Evolutionary conservation across 2,329 filamentous ascomycete genomes (phyloP).

Genomic region (Colletotrichum orchidophilum): DNA sequence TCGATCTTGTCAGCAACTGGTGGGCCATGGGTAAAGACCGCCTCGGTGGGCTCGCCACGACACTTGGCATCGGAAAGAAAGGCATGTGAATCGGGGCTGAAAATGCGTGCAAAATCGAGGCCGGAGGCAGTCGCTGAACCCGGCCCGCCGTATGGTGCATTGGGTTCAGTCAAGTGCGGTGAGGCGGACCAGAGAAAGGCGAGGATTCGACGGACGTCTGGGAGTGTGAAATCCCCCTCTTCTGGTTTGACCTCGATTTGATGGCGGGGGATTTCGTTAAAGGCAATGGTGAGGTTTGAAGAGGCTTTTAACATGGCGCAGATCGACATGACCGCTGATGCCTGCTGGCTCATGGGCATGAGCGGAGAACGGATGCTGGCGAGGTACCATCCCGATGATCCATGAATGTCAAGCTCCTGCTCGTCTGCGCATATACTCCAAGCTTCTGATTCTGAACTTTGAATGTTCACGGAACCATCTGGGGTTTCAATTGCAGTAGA

Average conservation of each 20-base stretch:
- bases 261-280: neutral
- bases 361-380: conserved; percentile 2
- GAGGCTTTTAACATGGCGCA: neutral
- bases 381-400: neutral
- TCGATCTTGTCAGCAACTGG: neutral
- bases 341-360: neutral
- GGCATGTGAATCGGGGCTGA: neutral
- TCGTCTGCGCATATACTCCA: neutral
- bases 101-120: neutral
- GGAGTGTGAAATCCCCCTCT: neutral
- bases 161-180: neutral
- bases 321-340: neutral
- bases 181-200: conserved; percentile 13
- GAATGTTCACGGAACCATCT: neutral
- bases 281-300: neutral
- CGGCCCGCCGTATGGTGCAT: neutral
- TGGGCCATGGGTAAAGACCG: neutral
- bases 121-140: conserved; percentile 8
- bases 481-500: neutral
- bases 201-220: neutral
- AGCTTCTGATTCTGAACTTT: too few relatives aligned
- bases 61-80: neutral
- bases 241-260: conserved; percentile 1
- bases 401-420: neutral
- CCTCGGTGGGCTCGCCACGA: neutral